Base-by-base conservation (phyloP, 805 yeast genomes). In the Pichia paraexigua region DNA sequence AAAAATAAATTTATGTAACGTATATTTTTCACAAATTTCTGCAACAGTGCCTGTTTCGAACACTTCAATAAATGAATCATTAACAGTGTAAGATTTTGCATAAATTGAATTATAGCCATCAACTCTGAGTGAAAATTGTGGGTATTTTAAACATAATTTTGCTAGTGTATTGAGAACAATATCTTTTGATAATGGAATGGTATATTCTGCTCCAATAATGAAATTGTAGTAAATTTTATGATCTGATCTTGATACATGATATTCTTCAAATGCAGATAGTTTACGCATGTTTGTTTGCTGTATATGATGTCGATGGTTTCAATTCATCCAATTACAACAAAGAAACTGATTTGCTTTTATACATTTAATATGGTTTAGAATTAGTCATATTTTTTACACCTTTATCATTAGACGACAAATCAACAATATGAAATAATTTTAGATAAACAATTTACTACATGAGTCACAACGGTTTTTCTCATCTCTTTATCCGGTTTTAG, bases 111-210 rank as follows among this genome's bases (percentile, higher is more conserved):
- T 30, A 22, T 32, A 17, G 5, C 25, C 18, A 41, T 41, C 28
- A 20, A 54, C 48, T 18, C 32, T 51, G 11, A 54, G 37, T 10
- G 50, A 51, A 21, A 54, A 47, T 5, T 49, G 55, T 25, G 57
- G 49, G 47, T 48, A 52, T 21, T 45, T 37, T 9, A 18, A 13
- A 20, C 53, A 51, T 20, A 54, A 27, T n/a, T 30, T 22, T 4
- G 43, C 20, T 15, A 54, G 24, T 5, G 46, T 15, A 1, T 44
- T 21, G 1, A 35, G 10, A 6, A 47, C 42, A 11, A 20, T n/a
- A 8, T 43, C 27, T 18, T 11, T 30, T 12, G 45, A 15, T 2
- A 48, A 27, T 15, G 25, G 5, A 8, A 30, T 21, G 7, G 24
- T 28, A 20, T 51, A 54, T 6, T 37, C 35, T 27, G 50, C 55